Conservation (phyloP, 768 basidiomycete species). For the Tylopilus rubrobrunneus region DNA sequence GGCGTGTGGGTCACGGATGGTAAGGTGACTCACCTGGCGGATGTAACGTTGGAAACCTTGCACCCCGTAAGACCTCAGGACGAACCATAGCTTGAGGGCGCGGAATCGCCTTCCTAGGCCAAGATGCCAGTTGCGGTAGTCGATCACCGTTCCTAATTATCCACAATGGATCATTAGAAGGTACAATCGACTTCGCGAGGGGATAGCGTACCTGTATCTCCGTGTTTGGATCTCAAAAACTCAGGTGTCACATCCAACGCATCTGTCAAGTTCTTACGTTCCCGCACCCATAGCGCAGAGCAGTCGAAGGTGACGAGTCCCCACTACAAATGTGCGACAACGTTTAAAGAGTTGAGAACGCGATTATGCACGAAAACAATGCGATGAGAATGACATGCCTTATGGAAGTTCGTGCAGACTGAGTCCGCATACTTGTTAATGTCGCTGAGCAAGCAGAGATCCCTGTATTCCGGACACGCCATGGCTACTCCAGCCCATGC, state of each 20-base stretch:
- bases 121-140: slow-evolving; percentile 86
- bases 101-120: slow-evolving; percentile 85
- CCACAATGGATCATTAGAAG: not conserved
- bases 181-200: not conserved
- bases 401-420: slow-evolving; percentile 91
- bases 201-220: slow-evolving; percentile 56
- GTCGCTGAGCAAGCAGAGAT: slow-evolving; percentile 53
- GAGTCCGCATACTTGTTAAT: slow-evolving; percentile 79
- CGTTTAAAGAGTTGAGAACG: not conserved
- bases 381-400: slow-evolving; percentile 39
- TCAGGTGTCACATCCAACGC: slow-evolving; percentile 86
- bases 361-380: not conserved
- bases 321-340: slow-evolving; percentile 49
- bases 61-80: slow-evolving; percentile 77
- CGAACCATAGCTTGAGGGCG: slow-evolving; percentile 90
- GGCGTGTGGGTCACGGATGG: no score
- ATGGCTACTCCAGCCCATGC: slow-evolving; percentile 89
- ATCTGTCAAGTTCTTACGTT: slow-evolving; percentile 66
- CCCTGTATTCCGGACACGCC: slow-evolving; percentile 74
- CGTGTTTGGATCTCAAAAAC: slow-evolving; percentile 75
- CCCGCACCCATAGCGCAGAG: slow-evolving; percentile 75
- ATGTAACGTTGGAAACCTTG: slow-evolving; percentile 79
- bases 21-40: slow-evolving; percentile 30
- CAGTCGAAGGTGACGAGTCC: slow-evolving; percentile 88
- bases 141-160: slow-evolving; percentile 66